These are phyloP conservation scores for Aurinia saxatilis DNA, from an alignment of 345 rosid genomes.

Conservation along the genomic window DNA sequence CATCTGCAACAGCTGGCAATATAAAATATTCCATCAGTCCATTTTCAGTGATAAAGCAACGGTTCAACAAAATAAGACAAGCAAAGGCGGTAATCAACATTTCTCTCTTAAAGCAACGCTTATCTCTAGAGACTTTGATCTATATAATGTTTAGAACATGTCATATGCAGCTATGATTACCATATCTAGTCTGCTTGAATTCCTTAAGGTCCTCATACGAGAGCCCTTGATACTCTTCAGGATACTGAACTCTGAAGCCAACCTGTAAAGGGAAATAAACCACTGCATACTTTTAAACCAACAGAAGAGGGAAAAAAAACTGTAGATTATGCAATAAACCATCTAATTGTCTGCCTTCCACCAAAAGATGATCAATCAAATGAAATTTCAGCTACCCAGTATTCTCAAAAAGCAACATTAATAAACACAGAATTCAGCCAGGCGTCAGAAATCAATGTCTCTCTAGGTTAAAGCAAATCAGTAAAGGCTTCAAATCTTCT, in stretches of 20 bases:
- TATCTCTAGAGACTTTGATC: neutral
- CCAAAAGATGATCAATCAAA: constrained; percentile 1
- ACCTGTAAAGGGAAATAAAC: constrained; percentile 48
- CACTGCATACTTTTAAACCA: neutral
- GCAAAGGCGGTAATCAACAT: neutral
- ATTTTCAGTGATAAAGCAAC: constrained; percentile 5
- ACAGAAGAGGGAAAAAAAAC: constrained; percentile 4
- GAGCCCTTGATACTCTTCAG: constrained; percentile 80
- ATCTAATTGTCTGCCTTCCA: neutral
- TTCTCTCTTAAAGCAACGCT: neutral
- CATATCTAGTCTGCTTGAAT: constrained; percentile 96
- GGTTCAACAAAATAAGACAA: constrained; percentile 5
- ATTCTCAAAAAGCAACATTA: constrained; percentile 1
- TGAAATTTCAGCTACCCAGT: neutral
- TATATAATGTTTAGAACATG: constrained; percentile 12
- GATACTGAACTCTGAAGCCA: constrained; percentile 90
- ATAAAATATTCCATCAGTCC: constrained; percentile 38
- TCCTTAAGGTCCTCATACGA: constrained; percentile 94
- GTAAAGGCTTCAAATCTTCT: neutral
- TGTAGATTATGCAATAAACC: constrained; percentile 4
- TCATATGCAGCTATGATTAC: constrained; percentile 32
- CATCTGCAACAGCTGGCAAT: constrained; percentile 92
- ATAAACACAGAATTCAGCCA: neutral
- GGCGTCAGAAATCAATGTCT: neutral
- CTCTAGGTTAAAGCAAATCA: neutral